Conservation (phyloP, 257 asterid genomes). For the Nicotiana noctiflora region DNA sequence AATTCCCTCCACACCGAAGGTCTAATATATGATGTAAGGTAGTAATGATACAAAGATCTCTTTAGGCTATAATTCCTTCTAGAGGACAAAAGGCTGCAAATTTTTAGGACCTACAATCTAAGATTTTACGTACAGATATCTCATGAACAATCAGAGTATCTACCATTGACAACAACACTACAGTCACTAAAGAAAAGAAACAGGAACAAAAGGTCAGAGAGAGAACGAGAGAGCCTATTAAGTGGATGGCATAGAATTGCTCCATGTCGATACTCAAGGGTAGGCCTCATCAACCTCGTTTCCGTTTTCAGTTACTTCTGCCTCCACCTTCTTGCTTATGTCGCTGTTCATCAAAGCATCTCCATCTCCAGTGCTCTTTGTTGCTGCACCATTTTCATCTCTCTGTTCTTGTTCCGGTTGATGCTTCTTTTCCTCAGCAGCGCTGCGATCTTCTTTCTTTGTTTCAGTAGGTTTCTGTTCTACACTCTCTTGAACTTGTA, state of each 20-base stretch:
- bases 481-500: not conserved
- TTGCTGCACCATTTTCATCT: not conserved
- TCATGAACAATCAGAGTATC: constrained; percentile 24
- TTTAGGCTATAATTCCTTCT: constrained; percentile 16
- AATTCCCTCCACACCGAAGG: constrained; percentile 12
- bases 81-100: constrained; percentile 12
- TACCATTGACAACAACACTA: constrained; percentile 16
- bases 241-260: not conserved
- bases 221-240: not conserved
- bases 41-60: constrained; percentile 15
- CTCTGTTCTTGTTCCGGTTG: not conserved
- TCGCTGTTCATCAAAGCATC: not conserved
- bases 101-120: constrained; percentile 14
- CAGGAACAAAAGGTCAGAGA: constrained; percentile 12
- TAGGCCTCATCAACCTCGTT: constrained; percentile 12
- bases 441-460: constrained; percentile 11
- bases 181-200: constrained; percentile 7
- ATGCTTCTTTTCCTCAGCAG: not conserved
- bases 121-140: constrained; percentile 21
- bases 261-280: constrained; percentile 8
- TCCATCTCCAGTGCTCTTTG: not conserved
- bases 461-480: constrained; percentile 14
- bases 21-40: constrained; percentile 23
- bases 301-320: constrained; percentile 24
- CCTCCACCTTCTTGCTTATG: constrained; percentile 8